phyloP scores from a whole-genome alignment of 306 rosid species.

The Dalbergia cochinchinensis region DNA sequence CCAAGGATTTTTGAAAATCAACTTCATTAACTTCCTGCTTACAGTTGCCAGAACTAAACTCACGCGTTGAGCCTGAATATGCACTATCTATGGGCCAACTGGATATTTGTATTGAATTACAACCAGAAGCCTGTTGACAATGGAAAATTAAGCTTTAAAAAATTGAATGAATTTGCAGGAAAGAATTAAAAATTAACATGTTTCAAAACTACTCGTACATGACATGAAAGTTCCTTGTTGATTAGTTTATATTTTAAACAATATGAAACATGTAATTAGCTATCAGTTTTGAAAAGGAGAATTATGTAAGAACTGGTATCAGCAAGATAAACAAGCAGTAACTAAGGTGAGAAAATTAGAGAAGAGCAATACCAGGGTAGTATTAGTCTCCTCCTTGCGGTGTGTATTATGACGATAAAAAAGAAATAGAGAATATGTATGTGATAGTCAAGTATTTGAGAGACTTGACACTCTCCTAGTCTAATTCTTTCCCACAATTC shows the following conservation, averaged over 20 bases:
- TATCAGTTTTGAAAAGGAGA: conserved; percentile 12
- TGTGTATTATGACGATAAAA: too few relatives aligned
- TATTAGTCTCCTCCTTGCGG: too few relatives aligned
- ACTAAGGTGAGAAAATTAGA: too few relatives aligned
- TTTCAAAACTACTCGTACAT: not conserved
- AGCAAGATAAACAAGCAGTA: too few relatives aligned
- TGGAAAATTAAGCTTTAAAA: conserved; percentile 36
- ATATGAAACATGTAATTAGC: conserved; percentile 20
- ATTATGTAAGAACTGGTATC: too few relatives aligned
- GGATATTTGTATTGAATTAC: conserved; percentile 45
- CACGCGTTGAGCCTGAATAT: conserved; percentile 45
- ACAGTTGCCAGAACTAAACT: conserved; percentile 43
- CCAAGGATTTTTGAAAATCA: conserved; percentile 50
- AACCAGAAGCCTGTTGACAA: conserved; percentile 57
- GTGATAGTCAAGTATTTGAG: too few relatives aligned
- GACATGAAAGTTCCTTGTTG: not conserved
- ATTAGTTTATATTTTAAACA: not conserved
- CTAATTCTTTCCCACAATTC: too few relatives aligned
- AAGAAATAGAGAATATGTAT: too few relatives aligned
- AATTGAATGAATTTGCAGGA: conserved; percentile 36
- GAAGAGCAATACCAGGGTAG: too few relatives aligned
- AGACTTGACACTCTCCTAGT: too few relatives aligned
- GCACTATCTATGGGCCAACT: conserved; percentile 56
- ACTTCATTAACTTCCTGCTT: conserved; percentile 52
- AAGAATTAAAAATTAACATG: conserved; percentile 18